Base-by-base conservation (phyloP, 2,329 filamentous ascomycete species). In the Zalaria sp. region DNA sequence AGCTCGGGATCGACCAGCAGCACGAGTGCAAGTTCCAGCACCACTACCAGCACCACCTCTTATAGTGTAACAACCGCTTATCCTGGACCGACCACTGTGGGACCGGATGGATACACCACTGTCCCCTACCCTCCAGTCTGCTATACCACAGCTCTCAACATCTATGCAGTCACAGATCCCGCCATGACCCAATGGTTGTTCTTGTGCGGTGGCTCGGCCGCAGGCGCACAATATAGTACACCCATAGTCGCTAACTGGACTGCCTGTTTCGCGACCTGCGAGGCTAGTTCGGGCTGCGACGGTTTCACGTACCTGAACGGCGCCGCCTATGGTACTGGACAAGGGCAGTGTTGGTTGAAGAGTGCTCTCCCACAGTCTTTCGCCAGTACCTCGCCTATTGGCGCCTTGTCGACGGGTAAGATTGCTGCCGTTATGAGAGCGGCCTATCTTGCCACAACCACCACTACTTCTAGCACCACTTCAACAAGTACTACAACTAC, bases 191-290 rank as follows among this genome's bases (percentile, higher is more conserved):
- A 41, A 5, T 46, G 43, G 25, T 38, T 47, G 3, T 47, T 38
- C 40, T 45, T 47, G 46, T 47, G 46, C 25, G 46, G 46, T 40
- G 46, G 46, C 5, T 43, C 43, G 28, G 41, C 43, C 18, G 43
- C 38, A 25, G 46, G 46, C 4, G 34, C 39, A 8, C 35, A 27
- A 6, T 26, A 29, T 2, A 43, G 34, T 4, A 34, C 39, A 7
- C n/a, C 38, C 25, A 38, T 37, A 9, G 36, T 37, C 3, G 38
- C 38, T 7, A 41, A 39, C n/a, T 47, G 46, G 43, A 35, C 37
- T 3, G 49, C 51, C 10, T 55, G 51, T 35, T 52, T 54, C 42
- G 40, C 34, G 5, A 41, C 49, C 7, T 54, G 53, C 39, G 49
- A 52, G 31, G 35, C 25, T 32, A 40, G 39, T 6, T 11, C 43